Conservation (phyloP, 1,284 basidiomycete genomes). For the Inonotus obliquus region DNA sequence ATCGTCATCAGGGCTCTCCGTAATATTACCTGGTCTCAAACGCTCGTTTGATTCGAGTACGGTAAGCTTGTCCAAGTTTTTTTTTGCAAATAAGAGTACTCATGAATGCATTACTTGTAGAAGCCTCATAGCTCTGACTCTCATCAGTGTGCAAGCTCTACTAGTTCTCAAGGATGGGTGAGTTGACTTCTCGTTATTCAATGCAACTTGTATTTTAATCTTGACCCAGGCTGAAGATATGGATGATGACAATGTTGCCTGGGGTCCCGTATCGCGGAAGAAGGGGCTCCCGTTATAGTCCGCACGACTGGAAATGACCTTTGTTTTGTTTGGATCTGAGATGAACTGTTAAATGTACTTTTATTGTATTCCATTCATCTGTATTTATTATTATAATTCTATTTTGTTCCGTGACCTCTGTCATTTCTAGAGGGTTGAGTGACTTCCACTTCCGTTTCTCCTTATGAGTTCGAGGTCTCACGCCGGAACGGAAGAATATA, state of each 20-base stretch:
- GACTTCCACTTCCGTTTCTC: too few species aligned
- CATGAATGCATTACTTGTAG: neutral
- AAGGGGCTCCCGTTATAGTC: neutral
- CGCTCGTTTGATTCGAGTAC: neutral
- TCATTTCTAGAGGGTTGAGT: too few species aligned
- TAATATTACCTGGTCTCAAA: neutral
- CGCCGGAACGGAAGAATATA: too few species aligned
- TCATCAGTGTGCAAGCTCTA: neutral
- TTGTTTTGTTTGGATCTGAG: too few species aligned
- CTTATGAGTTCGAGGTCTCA: too few species aligned
- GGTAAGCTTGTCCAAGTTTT: neutral
- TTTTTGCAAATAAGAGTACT: neutral
- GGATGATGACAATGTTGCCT: constrained; percentile 9
- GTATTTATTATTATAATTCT: too few species aligned
- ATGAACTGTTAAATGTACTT: too few species aligned
- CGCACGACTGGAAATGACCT: neutral
- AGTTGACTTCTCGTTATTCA: neutral
- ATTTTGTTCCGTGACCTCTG: too few species aligned
- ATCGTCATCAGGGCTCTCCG: neutral
- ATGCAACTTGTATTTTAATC: neutral
- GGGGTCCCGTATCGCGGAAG: constrained; percentile 3
- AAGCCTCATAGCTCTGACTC: neutral
- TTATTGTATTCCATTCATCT: too few species aligned
- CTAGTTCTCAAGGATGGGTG: neutral
- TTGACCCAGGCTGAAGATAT: constrained; percentile 8